Evolutionary conservation across 2,329 filamentous ascomycete genomes (phyloP).

Genomic region (Trichoderma sp.): DNA sequence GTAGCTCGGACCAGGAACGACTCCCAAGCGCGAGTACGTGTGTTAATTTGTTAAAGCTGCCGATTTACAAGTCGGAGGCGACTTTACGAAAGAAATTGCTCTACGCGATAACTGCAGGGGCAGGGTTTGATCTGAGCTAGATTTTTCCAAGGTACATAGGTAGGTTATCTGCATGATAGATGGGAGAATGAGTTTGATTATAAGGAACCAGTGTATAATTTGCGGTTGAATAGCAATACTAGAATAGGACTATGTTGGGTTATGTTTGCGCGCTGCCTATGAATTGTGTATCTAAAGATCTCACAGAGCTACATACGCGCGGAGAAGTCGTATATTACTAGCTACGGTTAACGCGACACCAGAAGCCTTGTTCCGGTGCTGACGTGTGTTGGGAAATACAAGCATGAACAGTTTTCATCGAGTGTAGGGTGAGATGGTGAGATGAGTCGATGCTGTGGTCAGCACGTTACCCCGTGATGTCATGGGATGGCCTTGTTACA

Average conservation of each 20-base stretch:
- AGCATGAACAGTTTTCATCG: not conserved
- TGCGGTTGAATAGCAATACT: not conserved
- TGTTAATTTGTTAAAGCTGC: conserved; percentile 90
- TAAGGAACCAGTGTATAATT: not conserved
- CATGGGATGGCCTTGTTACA: not conserved
- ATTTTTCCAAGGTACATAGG: not conserved
- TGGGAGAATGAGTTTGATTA: not conserved
- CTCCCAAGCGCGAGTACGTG: conserved; percentile 94
- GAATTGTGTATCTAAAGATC: not conserved
- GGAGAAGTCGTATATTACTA: not conserved
- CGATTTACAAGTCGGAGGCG: conserved; percentile 66
- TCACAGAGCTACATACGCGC: not conserved
- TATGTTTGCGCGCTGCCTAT: not conserved
- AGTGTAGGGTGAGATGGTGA: not conserved
- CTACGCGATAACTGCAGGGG: conserved; percentile 84
- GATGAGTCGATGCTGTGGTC: not conserved
- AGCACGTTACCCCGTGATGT: not conserved
- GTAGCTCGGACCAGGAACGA: conserved; percentile 57
- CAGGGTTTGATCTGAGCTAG: conserved; percentile 81
- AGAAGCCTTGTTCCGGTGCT: not conserved
- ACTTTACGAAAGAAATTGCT: conserved; percentile 75
- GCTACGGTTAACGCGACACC: not conserved
- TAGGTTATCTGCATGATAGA: conserved; percentile 1
- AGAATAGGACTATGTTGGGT: not conserved
- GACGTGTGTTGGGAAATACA: not conserved